phyloP scores from a whole-genome alignment of 2,329 filamentous ascomycete species.

The Diaporthe humulicola region DNA sequence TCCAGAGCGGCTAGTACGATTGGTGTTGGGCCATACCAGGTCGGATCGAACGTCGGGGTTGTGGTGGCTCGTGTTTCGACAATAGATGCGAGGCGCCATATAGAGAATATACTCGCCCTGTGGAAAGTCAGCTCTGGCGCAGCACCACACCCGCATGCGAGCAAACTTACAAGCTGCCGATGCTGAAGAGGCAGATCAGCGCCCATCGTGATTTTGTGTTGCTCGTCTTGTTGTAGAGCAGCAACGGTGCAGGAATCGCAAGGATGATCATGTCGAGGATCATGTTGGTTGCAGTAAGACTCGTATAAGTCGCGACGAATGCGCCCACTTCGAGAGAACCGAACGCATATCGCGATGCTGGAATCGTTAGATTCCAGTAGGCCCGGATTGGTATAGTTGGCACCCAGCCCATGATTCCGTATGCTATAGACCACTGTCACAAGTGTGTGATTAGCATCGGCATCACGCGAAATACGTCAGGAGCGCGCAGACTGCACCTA shows the following conservation, averaged over 20 bases:
- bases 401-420: conserved; percentile 49
- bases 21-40: conserved; percentile 51
- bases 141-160: background rate
- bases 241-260: conserved; percentile 48
- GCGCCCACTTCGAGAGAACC: conserved; percentile 45
- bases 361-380: conserved; percentile 47
- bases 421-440: conserved; percentile 47
- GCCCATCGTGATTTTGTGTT: conserved; percentile 47
- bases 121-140: background rate
- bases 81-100: conserved; percentile 51
- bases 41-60: conserved; percentile 52
- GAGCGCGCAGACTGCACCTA: background rate
- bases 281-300: conserved; percentile 49
- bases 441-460: background rate
- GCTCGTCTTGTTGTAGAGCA: conserved; percentile 45
- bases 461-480: background rate
- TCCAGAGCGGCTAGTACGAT: conserved; percentile 52
- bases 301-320: conserved; percentile 47
- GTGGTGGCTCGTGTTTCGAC: conserved; percentile 48
- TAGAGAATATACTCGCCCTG: conserved; percentile 49
- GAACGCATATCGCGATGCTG: conserved; percentile 47
- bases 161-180: conserved; percentile 49
- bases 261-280: conserved; percentile 50
- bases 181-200: conserved; percentile 46
- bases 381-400: conserved; percentile 49